Conservation (phyloP, 2,329 filamentous ascomycete genomes). For the Chaetomium sp. region DNA sequence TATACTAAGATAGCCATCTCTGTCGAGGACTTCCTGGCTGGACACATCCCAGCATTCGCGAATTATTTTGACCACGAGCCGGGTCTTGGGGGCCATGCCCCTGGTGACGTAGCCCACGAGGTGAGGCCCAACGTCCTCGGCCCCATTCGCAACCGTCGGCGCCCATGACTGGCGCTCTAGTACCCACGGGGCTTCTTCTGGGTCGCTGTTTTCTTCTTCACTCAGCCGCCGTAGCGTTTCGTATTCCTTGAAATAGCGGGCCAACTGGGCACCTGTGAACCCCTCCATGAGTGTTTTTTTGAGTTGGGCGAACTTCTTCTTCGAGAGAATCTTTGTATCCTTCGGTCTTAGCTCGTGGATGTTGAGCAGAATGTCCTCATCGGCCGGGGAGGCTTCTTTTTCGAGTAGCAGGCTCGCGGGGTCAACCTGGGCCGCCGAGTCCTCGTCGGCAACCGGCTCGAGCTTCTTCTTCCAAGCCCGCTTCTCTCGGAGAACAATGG, state of each 20-base stretch:
- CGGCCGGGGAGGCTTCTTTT: slow-evolving; percentile 35
- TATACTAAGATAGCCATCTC: slow-evolving; percentile 47
- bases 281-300: slow-evolving; percentile 44
- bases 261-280: slow-evolving; percentile 52
- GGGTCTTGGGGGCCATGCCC: slow-evolving; percentile 44
- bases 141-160: slow-evolving; percentile 37
- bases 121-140: slow-evolving; percentile 29
- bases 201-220: slow-evolving; percentile 12
- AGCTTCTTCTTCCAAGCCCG: slow-evolving; percentile 30
- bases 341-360: slow-evolving; percentile 53
- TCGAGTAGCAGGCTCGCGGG: slow-evolving; percentile 41
- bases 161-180: slow-evolving; percentile 46
- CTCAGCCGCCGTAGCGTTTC: slow-evolving; percentile 9
- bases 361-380: slow-evolving; percentile 47
- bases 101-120: slow-evolving; percentile 39
- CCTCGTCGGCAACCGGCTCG: slow-evolving; percentile 25
- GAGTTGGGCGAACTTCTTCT: slow-evolving; percentile 48
- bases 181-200: slow-evolving; percentile 45
- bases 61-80: slow-evolving; percentile 48
- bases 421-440: slow-evolving; percentile 35
- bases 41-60: slow-evolving; percentile 54
- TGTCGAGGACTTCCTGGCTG: slow-evolving; percentile 48
- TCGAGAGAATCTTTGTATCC: slow-evolving; percentile 43
- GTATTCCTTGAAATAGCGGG: slow-evolving; percentile 43
- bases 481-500: slow-evolving; percentile 51